These are phyloP conservation scores for Niebla homalea DNA, from an alignment of 495 filamentous ascomycete genomes.

Conservation along the genomic window DNA sequence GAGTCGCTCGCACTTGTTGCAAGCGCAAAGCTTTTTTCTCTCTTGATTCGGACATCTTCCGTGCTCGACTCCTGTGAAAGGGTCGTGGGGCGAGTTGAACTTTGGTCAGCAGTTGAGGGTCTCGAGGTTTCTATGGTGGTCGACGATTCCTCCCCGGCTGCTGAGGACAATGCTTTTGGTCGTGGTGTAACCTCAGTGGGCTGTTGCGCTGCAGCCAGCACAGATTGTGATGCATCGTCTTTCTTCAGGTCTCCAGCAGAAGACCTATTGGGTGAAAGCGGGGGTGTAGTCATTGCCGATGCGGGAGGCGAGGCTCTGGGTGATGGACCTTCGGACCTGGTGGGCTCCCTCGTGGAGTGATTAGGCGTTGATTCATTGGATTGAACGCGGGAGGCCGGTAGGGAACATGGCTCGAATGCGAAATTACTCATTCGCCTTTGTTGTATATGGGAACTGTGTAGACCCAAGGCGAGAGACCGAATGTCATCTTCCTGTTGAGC, in stretches of 20 bases:
- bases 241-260: slow-evolving; percentile 32
- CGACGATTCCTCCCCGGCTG: slow-evolving; percentile 11
- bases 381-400: slow-evolving; percentile 70
- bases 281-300: slow-evolving; percentile 70
- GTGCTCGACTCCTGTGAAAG: slow-evolving; percentile 32
- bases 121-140: slow-evolving; percentile 30
- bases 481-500: slow-evolving; percentile 51
- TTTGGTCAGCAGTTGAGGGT: slow-evolving; percentile 32
- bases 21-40: slow-evolving; percentile 58
- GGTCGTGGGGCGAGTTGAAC: slow-evolving; percentile 27
- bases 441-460: slow-evolving; percentile 65
- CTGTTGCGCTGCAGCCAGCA: slow-evolving; percentile 39
- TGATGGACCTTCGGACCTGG: slow-evolving; percentile 18
- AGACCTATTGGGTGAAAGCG: slow-evolving; percentile 74
- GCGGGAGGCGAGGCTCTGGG: slow-evolving; percentile 19
- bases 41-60: slow-evolving; percentile 33
- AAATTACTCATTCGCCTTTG: slow-evolving; percentile 72
- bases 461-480: slow-evolving; percentile 52
- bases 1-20: slow-evolving; percentile 51
- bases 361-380: slow-evolving; percentile 24
- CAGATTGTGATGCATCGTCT: slow-evolving; percentile 7
- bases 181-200: slow-evolving; percentile 51
- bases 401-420: slow-evolving; percentile 72
- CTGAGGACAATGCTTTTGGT: slow-evolving; percentile 18
- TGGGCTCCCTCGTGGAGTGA: slow-evolving; percentile 13